Evolutionary conservation across 495 filamentous ascomycete genomes (phyloP).

Genomic region (Durotheca rogersii): DNA sequence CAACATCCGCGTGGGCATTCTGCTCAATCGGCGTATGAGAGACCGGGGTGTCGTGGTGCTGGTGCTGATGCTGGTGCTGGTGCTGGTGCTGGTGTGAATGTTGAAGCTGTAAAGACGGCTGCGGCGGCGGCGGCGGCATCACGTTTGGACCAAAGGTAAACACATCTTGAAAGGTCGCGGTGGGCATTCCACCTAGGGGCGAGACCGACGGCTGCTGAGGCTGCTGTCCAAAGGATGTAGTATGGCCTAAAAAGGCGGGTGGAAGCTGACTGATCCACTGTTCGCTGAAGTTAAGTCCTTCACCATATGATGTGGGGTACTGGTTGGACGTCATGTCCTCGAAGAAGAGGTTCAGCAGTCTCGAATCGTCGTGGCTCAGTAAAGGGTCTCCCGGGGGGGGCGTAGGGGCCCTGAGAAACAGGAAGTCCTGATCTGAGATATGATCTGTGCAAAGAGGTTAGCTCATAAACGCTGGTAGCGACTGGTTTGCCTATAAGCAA

Average conservation of each 20-base stretch:
- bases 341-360: conserved; percentile 63
- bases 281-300: conserved; percentile 49
- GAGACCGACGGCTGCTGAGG: conserved; percentile 24
- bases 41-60: conserved; percentile 8
- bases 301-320: conserved; percentile 53
- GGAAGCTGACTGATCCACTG: conserved; percentile 59
- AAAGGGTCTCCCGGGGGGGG: conserved; percentile 60
- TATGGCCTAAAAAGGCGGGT: conserved; percentile 60
- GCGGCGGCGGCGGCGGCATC: conserved; percentile 36
- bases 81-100: conserved; percentile 21
- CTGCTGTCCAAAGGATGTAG: conserved; percentile 61
- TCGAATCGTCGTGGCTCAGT: conserved; percentile 61
- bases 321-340: conserved; percentile 57
- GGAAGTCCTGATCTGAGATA: conserved; percentile 47
- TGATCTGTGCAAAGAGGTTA: conserved; percentile 45
- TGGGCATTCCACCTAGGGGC: conserved; percentile 15
- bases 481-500: not conserved
- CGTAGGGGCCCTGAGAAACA: conserved; percentile 57
- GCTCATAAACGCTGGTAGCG: conserved; percentile 7
- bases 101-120: conserved; percentile 26
- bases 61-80: too few species aligned
- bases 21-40: conserved; percentile 29
- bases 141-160: conserved; percentile 29
- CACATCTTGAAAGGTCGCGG: conserved; percentile 20
- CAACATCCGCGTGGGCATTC: conserved; percentile 28